These are phyloP conservation scores for Populus trichocarpa DNA, from an alignment of 441 rosid genomes.

Conservation along the genomic window DNA sequence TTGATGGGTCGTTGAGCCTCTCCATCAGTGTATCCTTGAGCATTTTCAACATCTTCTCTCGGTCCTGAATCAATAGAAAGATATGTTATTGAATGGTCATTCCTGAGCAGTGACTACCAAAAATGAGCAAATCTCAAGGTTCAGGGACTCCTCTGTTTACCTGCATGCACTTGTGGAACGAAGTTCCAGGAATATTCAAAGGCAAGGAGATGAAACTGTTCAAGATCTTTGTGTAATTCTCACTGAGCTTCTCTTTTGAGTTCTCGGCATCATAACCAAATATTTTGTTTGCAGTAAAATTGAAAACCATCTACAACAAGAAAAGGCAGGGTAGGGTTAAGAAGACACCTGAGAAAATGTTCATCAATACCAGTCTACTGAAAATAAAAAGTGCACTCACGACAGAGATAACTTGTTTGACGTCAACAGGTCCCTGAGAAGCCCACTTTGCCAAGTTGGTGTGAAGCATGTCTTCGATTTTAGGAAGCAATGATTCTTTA, in stretches of 20 bases:
- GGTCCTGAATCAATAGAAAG: constrained; percentile 8
- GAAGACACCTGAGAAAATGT: not conserved
- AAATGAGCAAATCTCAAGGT: no score
- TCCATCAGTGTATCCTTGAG: constrained; percentile 8
- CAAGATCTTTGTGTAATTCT: not conserved
- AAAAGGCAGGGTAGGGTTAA: not conserved
- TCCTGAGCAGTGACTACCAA: no score
- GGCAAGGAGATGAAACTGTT: constrained; percentile 28
- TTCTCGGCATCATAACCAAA: constrained; percentile 9
- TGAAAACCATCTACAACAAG: constrained; percentile 16
- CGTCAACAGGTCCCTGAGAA: constrained; percentile 15
- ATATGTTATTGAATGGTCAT: not conserved
- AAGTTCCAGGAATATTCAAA: constrained; percentile 34
- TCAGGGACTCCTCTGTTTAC: constrained; percentile 6
- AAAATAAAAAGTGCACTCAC: constrained; percentile 1
- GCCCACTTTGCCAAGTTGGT: constrained; percentile 20
- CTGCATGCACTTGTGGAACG: constrained; percentile 28
- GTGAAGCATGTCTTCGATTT: constrained; percentile 15
- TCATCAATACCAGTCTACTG: not conserved
- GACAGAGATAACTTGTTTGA: constrained; percentile 14
- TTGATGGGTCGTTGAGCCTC: constrained; percentile 5
- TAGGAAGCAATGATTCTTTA: constrained; percentile 17
- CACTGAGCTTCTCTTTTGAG: constrained; percentile 3
- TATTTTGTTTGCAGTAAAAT: not conserved
- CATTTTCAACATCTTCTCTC: constrained; percentile 6